Evolutionary conservation across 495 filamentous ascomycete species (phyloP).

Genomic region (Podospora fimiseda): DNA sequence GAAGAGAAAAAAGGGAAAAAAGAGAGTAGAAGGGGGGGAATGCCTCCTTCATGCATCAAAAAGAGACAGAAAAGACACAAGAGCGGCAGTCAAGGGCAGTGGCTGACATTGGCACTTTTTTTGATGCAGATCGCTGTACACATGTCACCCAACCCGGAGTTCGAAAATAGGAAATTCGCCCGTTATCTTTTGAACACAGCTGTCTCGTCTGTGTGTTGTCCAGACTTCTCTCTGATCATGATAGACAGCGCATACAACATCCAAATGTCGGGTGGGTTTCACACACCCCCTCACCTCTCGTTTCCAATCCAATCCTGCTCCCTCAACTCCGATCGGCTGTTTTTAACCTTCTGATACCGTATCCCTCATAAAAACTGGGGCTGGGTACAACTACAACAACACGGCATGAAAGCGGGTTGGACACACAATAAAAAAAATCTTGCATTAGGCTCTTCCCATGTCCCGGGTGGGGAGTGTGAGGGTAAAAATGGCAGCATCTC

Average conservation of each 20-base stretch:
- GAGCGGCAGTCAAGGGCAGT: too few species aligned
- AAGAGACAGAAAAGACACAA: neutral
- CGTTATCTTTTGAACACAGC: neutral
- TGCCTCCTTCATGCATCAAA: too few species aligned
- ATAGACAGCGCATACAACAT: too few species aligned
- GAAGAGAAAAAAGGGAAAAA: neutral
- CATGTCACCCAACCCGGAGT: neutral
- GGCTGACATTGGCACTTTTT: neutral
- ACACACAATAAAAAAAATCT: neutral
- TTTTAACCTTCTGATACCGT: neutral
- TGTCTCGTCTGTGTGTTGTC: too few species aligned
- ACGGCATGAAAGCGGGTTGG: neutral
- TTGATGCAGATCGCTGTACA: neutral
- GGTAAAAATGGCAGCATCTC: too few species aligned
- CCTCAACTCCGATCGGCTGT: neutral
- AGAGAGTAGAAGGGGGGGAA: too few species aligned
- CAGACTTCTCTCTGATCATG: too few species aligned
- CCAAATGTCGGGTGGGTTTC: neutral
- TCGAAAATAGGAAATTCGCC: neutral
- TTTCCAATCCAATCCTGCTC: neutral
- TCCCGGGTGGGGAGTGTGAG: neutral
- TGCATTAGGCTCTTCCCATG: neutral
- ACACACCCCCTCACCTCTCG: neutral
- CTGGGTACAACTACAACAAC: too few species aligned
- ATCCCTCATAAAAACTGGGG: too few species aligned